A percentile compares a stretch with the other conserved stretches of the same genome.
Conservation (phyloP, 805 yeast species). For the Huiozyma naganishii region DNA sequence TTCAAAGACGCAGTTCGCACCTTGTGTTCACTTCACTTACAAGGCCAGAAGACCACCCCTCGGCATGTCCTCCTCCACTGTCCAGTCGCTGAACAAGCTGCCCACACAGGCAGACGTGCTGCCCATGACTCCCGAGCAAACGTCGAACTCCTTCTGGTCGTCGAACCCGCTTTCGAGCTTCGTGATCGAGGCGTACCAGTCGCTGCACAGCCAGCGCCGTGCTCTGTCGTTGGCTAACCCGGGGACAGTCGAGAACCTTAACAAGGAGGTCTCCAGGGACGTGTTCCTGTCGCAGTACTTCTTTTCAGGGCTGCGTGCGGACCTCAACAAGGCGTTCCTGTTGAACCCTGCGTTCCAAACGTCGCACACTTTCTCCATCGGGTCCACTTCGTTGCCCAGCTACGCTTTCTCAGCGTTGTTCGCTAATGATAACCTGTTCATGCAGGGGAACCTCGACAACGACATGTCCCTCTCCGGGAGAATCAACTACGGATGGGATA, state of each 20-base stretch:
- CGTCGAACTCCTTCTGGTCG: conserved; percentile 52
- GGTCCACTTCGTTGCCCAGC: conserved; percentile 76
- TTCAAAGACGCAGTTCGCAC: too few species aligned
- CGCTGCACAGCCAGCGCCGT: conserved; percentile 66
- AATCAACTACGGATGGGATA: conserved; percentile 83
- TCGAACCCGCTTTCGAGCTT: conserved; percentile 75
- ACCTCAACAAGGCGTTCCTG: conserved; percentile 81
- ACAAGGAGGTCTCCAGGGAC: conserved; percentile 88
- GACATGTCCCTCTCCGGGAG: conserved; percentile 81
- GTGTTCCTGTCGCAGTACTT: conserved; percentile 82
- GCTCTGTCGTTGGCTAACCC: conserved; percentile 81
- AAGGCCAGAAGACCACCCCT: background rate
- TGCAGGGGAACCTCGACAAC: conserved; percentile 87
- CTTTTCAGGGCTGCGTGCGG: conserved; percentile 95
- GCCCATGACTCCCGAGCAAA: conserved; percentile 40
- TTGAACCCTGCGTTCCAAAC: conserved; percentile 95
- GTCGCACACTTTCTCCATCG: conserved; percentile 84
- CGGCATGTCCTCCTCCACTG: background rate
- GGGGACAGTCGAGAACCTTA: conserved; percentile 87
- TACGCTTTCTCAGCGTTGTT: conserved; percentile 85
- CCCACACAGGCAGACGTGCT: conserved; percentile 51
- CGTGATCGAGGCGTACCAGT: conserved; percentile 62
- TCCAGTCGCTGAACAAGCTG: conserved; percentile 36
- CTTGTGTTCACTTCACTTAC: too few species aligned
- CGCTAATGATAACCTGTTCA: conserved; percentile 74